Conservation (phyloP, 345 rosid species). For the Citrus sp. region DNA sequence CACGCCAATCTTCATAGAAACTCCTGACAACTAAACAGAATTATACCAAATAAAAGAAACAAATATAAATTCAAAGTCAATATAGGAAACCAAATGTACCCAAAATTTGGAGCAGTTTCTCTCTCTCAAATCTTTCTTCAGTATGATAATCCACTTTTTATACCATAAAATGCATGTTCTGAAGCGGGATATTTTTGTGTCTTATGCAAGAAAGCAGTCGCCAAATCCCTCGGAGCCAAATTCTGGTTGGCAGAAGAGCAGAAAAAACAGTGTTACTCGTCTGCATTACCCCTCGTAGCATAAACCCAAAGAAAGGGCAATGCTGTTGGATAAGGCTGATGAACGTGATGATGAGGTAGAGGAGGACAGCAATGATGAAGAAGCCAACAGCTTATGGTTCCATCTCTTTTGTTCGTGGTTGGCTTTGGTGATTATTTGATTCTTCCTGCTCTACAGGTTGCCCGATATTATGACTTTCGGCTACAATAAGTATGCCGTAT, state of each 20-base stretch:
- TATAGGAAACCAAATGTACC: constrained; percentile 43
- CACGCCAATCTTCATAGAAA: no score
- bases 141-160: constrained; percentile 51
- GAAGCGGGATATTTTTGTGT: constrained; percentile 69
- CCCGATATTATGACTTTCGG: no score
- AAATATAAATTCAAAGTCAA: background rate
- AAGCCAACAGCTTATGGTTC: no score
- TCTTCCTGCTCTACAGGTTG: no score
- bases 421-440: no score
- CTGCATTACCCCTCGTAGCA: constrained; percentile 17
- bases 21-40: background rate
- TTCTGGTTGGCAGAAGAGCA: constrained; percentile 41
- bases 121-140: constrained; percentile 78
- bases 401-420: no score
- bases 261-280: constrained; percentile 3
- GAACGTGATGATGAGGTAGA: no score
- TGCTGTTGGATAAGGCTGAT: no score
- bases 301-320: background rate
- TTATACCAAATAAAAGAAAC: constrained; percentile 3
- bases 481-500: no score
- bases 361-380: no score
- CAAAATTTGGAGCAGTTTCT: constrained; percentile 82
- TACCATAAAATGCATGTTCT: constrained; percentile 98
- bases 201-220: constrained; percentile 75
- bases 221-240: constrained; percentile 89